Percentiles rank a stretch among this genome's conserved stretches.
Conservation (phyloP, 306 rosid species). For the Potentilla sterilis region DNA sequence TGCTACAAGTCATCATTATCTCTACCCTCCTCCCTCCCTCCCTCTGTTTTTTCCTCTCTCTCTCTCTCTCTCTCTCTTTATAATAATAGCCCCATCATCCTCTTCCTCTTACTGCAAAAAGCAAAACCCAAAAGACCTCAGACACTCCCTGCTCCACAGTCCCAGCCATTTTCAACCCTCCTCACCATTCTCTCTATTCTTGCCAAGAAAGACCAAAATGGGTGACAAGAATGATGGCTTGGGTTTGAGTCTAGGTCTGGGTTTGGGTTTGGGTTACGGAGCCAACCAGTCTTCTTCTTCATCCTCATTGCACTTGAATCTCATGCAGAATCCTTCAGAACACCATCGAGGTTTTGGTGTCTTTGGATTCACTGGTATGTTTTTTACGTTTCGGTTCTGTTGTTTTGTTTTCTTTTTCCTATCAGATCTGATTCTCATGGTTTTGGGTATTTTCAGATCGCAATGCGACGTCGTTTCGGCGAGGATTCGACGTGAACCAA, state of each 20-base stretch:
- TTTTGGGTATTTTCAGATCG: background rate
- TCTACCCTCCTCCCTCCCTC: slow-evolving; percentile 25
- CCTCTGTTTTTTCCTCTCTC: slow-evolving; percentile 15
- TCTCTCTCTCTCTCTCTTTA: slow-evolving; percentile 20
- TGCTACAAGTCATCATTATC: slow-evolving; percentile 54
- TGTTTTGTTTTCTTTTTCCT: background rate
- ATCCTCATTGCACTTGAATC: slow-evolving; percentile 19
- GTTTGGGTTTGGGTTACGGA: slow-evolving; percentile 53
- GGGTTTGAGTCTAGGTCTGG: slow-evolving; percentile 50
- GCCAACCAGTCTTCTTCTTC: slow-evolving; percentile 24
- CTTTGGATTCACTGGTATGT: slow-evolving; percentile 56
- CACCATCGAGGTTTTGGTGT: background rate
- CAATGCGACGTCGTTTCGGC: slow-evolving; percentile 31
- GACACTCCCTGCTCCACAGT: slow-evolving; percentile 19
- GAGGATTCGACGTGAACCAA: slow-evolving; percentile 60
- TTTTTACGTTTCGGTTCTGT: background rate
- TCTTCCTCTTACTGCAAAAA: slow-evolving; percentile 39
- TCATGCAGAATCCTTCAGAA: slow-evolving; percentile 46
- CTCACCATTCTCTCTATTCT: slow-evolving; percentile 16
- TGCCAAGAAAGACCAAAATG: slow-evolving; percentile 30
- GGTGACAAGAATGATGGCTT: slow-evolving; percentile 49
- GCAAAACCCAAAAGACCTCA: slow-evolving; percentile 30
- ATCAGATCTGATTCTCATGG: background rate
- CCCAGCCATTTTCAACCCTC: slow-evolving; percentile 29
- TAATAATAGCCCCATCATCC: slow-evolving; percentile 39